Base-by-base conservation (phyloP, 2,329 filamentous ascomycete genomes). In the Exophiala aquamarina region DNA sequence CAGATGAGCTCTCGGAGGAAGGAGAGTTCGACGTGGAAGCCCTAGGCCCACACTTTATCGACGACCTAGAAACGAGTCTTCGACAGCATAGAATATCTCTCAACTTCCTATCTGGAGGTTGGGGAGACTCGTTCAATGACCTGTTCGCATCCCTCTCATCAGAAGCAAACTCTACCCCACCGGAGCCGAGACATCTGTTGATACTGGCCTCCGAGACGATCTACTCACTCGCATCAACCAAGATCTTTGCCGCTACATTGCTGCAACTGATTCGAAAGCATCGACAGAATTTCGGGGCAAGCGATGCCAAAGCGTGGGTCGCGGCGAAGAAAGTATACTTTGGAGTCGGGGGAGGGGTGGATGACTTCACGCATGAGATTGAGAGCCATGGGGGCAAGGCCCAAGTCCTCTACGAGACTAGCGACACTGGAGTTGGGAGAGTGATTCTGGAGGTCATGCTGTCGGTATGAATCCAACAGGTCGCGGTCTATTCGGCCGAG, bases 311-410 rank as follows among this genome's bases (percentile, higher is more conserved):
- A 54, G 77, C 78, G 2, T 66, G 83, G 47, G 69, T 85, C 4
- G 82, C 79, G 7, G 82, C 82, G 2, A 85, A 85, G 65, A 72
- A 77, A 54, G 75, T 84, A 32, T 85, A 85, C 64, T 85, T 85
- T 59, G 82, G 82, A 1, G 81, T 85, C 21, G 82, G 82, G 1
- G 82, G 82, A 2, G 81, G 81, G 21, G 78, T 84, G 8, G 79
- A 83, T 64, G 79, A 79, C 28, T 80, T 85, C 55, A 44, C 70
- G 37, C 50, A 55, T 33, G 57, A 57, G 11, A 52, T 68, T 5
- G 39, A 44, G 9, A 41, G 37, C 2, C 42, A 43, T 5, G 52
- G 51, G 15, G 60, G 53, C 7, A 34, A 26, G 46, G 59, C 50
- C 50, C 52, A 4, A 49, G 57, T 47, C 45, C 54, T 44, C 21